These are phyloP conservation scores for Jatropha podagrica DNA, from an alignment of 441 rosid genomes.

Conservation along the genomic window DNA sequence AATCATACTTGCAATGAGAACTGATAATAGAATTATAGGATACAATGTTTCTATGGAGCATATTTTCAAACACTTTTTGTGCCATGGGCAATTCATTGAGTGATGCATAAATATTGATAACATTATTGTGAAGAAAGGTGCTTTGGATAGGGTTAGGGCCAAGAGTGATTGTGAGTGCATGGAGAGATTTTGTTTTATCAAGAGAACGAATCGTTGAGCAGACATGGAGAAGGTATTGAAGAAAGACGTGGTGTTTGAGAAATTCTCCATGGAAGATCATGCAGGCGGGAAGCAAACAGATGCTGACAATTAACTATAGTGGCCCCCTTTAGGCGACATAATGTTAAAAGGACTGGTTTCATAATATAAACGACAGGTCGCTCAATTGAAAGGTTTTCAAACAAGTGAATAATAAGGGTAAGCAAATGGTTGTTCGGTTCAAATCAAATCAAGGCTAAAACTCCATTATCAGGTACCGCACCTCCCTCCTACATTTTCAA, in stretches of 20 bases:
- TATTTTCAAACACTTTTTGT: conserved; percentile 59
- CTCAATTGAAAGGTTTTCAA: no score
- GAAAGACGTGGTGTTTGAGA: conserved; percentile 37
- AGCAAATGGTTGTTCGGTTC: no score
- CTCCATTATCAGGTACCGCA: no score
- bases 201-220: conserved; percentile 48
- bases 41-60: conserved; percentile 52
- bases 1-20: conserved; percentile 40
- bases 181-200: conserved; percentile 49
- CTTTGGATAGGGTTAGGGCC: conserved; percentile 44
- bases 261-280: conserved; percentile 51
- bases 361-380: no score
- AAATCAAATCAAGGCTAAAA: no score
- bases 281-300: conserved; percentile 13
- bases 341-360: no score
- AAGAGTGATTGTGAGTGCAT: conserved; percentile 57
- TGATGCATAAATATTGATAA: conserved; percentile 37
- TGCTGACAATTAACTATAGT: not conserved
- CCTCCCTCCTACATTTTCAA: no score
- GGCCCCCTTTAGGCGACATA: no score
- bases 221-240: conserved; percentile 43
- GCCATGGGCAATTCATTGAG: conserved; percentile 37
- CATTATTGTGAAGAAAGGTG: conserved; percentile 53
- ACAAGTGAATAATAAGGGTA: no score
- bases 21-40: conserved; percentile 51